phyloP scores from a whole-genome alignment of 345 rosid species.

The Corchorus capsularis region DNA sequence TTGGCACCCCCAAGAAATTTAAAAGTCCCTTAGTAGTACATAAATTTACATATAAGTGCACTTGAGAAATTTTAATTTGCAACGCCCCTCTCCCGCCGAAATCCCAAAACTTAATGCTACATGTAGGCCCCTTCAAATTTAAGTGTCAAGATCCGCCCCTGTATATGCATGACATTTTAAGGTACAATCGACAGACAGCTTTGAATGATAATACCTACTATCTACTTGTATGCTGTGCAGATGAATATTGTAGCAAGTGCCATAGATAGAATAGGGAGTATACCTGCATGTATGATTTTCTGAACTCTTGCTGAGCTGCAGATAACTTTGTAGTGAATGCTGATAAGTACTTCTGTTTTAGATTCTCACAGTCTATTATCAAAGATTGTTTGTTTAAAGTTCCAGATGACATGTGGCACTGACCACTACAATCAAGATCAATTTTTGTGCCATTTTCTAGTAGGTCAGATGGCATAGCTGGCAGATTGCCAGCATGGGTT shows the following conservation, averaged over 20 bases:
- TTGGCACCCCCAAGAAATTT: no score
- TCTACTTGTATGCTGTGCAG: not conserved
- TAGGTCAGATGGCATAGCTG: constrained; percentile 20
- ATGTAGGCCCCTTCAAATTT: no score
- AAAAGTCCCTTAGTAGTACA: no score
- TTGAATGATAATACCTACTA: not conserved
- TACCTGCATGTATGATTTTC: constrained; percentile 71
- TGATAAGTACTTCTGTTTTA: constrained; percentile 77
- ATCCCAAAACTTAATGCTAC: no score
- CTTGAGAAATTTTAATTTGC: no score
- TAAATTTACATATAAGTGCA: no score
- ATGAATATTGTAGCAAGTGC: not conserved
- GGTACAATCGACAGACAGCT: not conserved
- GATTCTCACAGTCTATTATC: constrained; percentile 51
- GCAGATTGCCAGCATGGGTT: constrained; percentile 30
- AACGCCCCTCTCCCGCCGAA: no score
- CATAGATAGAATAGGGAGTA: not conserved
- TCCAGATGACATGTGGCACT: constrained; percentile 31
- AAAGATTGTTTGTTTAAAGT: constrained; percentile 39
- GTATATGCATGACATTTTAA: no score
- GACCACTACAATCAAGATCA: constrained; percentile 36
- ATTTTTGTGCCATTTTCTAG: constrained; percentile 33
- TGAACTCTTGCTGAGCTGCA: constrained; percentile 74
- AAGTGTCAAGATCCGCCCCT: no score
- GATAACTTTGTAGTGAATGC: constrained; percentile 62